Conservation (phyloP, 106 monocot species). For the Dendrobium officinale region DNA sequence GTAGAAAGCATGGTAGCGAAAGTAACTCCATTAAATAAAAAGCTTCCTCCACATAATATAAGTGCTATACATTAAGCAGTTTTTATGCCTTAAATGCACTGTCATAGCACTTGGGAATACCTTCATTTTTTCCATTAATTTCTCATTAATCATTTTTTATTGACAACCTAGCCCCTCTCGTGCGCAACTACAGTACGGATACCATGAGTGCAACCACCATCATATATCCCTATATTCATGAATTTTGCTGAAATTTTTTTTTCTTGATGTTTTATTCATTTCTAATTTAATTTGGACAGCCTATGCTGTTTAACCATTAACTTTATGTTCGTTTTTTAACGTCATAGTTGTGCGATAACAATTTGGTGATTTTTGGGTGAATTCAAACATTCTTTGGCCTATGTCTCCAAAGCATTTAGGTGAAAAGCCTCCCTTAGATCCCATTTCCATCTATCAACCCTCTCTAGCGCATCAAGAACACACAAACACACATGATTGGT, state of each 20-base stretch:
- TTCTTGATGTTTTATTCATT: background rate
- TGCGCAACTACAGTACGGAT: background rate
- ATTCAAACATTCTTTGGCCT: background rate
- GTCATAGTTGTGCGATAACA: background rate
- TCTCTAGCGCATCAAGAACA: background rate
- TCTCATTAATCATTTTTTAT: background rate
- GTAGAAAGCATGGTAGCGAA: background rate
- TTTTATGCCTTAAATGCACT: slow-evolving; percentile 3
- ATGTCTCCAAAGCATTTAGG: background rate
- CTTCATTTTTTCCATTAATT: background rate
- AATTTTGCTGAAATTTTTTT: background rate
- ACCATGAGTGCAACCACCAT: background rate
- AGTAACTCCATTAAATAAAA: background rate
- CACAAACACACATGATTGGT: background rate
- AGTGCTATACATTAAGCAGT: background rate
- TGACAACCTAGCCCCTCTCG: background rate
- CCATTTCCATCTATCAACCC: background rate
- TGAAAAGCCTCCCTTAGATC: background rate
- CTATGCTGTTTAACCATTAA: background rate
- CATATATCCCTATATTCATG: background rate
- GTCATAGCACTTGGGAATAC: background rate
- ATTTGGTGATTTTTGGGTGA: background rate
- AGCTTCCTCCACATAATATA: background rate
- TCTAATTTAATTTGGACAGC: background rate
- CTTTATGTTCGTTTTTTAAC: background rate